Conservation (phyloP, 345 rosid species). For the Corymbia maculata region DNA sequence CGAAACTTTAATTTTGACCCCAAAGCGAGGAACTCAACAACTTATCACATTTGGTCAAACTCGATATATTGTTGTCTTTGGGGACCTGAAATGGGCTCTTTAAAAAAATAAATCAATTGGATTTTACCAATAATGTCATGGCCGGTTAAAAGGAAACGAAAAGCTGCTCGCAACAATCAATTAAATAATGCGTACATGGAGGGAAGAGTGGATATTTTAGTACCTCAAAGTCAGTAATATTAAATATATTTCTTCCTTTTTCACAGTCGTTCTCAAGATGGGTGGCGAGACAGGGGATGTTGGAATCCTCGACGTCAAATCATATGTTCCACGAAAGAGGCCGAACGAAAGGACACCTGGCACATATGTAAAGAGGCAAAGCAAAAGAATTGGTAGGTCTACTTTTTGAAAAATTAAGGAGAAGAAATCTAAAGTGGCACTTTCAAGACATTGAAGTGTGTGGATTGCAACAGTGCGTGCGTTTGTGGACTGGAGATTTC, state of each 20-base stretch:
- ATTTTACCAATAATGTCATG: neutral
- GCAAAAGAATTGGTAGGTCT: neutral
- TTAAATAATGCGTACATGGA: neutral
- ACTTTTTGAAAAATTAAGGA: neutral
- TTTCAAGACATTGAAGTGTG: neutral
- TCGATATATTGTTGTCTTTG: neutral
- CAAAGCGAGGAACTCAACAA: neutral
- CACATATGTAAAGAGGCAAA: neutral
- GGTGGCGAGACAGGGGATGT: neutral
- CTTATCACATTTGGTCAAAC: neutral
- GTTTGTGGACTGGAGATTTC: neutral
- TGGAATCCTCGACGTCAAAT: neutral
- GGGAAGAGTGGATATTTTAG: neutral
- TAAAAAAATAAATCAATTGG: neutral
- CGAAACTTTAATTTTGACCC: neutral
- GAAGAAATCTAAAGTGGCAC: neutral
- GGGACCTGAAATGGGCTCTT: neutral
- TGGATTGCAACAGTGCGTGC: neutral
- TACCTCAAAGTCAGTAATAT: neutral
- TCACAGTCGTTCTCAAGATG: neutral
- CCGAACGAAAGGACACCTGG: neutral
- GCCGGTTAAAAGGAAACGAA: neutral
- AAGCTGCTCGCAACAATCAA: neutral
- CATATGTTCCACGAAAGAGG: neutral
- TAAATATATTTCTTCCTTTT: neutral